phyloP scores from a whole-genome alignment of 2,329 filamentous ascomycete genomes.

The Fusarium sp. region DNA sequence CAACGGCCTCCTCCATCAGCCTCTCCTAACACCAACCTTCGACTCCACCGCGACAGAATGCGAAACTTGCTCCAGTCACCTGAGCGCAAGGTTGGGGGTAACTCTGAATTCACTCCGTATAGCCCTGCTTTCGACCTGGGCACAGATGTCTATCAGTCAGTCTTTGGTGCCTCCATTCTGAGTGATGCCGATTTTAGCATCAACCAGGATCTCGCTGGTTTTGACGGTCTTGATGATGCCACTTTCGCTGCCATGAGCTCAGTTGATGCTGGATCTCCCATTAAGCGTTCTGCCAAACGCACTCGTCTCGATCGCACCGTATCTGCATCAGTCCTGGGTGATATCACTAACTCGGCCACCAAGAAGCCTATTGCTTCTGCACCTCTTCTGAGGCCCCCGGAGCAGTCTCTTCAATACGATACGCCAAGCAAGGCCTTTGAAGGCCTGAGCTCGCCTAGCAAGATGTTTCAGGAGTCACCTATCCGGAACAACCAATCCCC shows the following conservation, averaged over 20 bases:
- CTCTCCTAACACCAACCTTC: slow-evolving; percentile 92
- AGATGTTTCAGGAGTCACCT: slow-evolving; percentile 57
- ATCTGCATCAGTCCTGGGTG: slow-evolving; percentile 71
- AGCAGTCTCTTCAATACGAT: slow-evolving; percentile 57
- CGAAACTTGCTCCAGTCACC: slow-evolving; percentile 85
- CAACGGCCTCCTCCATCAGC: slow-evolving; percentile 74
- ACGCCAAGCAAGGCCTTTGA: slow-evolving; percentile 71
- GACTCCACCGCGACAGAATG: slow-evolving; percentile 87
- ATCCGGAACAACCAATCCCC: slow-evolving; percentile 58
- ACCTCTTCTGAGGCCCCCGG: slow-evolving; percentile 63
- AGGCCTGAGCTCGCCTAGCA: slow-evolving; percentile 67
- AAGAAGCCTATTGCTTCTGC: slow-evolving; percentile 65
- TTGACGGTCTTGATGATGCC: slow-evolving; percentile 49
- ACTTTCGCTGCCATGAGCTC: slow-evolving; percentile 58
- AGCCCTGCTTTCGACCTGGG: slow-evolving; percentile 77
- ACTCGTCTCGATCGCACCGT: slow-evolving; percentile 72
- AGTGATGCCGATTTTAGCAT: slow-evolving; percentile 72
- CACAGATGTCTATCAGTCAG: slow-evolving; percentile 63
- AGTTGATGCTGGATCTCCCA: slow-evolving; percentile 70
- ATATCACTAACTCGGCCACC: slow-evolving; percentile 67
- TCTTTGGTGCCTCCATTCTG: slow-evolving; percentile 59
- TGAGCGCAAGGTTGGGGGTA: slow-evolving; percentile 57
- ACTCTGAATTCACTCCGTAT: slow-evolving; percentile 66
- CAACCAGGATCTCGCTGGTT: slow-evolving; percentile 60
- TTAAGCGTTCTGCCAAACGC: slow-evolving; percentile 72